Percentiles rank a stretch among this genome's conserved stretches.
These are phyloP conservation scores for Dissoconium aciculare DNA, from an alignment of 2,329 filamentous ascomycete genomes.

Conservation along the genomic window DNA sequence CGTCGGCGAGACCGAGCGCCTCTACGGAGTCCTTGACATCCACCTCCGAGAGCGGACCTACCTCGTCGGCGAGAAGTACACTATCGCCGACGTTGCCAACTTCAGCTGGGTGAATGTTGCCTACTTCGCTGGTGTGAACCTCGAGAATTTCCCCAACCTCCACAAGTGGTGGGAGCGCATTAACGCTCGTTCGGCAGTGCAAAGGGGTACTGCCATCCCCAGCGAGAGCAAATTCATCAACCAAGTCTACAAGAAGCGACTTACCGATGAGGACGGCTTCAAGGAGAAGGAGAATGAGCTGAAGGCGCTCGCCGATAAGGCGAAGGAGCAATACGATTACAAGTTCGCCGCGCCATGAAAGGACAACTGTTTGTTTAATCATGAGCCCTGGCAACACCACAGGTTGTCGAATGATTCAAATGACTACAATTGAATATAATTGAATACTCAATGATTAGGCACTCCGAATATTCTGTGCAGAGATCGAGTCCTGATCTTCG, in stretches of 20 bases:
- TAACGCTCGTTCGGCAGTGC: slow-evolving; percentile 28
- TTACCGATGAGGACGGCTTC: slow-evolving; percentile 35
- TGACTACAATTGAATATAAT: too few relatives aligned
- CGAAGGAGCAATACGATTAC: slow-evolving; percentile 33
- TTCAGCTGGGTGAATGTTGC: slow-evolving; percentile 32
- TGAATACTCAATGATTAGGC: too few relatives aligned
- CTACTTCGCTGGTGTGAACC: slow-evolving; percentile 28
- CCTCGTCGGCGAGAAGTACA: slow-evolving; percentile 33
- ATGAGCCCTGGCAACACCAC: too few relatives aligned
- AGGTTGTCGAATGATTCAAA: too few relatives aligned
- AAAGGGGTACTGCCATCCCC: slow-evolving; percentile 27
- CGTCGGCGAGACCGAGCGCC: slow-evolving; percentile 33
- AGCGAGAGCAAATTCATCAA: slow-evolving; percentile 29
- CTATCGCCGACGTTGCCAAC: slow-evolving; percentile 33
- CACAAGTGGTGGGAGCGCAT: slow-evolving; percentile 32
- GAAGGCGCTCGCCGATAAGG: slow-evolving; percentile 24
- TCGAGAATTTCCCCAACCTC: slow-evolving; percentile 30
- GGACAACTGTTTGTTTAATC: slow-evolving; percentile 1
- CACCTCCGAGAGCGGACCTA: slow-evolving; percentile 29
- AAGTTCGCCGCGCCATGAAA: slow-evolving; percentile 25
- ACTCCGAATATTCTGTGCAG: too few relatives aligned
- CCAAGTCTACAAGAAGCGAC: slow-evolving; percentile 25
- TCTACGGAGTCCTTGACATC: slow-evolving; percentile 31
- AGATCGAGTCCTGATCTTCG: too few relatives aligned
- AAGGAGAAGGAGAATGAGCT: slow-evolving; percentile 32